Evolutionary conservation across 106 monocot genomes (phyloP).

Genomic region (Posidonia australis): DNA sequence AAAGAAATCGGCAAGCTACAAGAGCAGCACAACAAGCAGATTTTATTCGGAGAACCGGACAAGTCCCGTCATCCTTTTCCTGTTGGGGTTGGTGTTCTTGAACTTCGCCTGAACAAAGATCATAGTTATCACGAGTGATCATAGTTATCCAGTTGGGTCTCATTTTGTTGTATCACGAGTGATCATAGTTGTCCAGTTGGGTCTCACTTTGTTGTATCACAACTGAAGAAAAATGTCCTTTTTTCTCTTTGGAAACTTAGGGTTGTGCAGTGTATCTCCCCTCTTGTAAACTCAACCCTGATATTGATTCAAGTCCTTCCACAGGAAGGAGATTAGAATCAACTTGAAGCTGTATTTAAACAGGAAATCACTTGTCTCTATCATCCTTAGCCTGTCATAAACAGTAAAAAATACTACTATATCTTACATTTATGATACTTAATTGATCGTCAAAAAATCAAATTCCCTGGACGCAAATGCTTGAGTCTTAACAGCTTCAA

Average conservation of each 20-base stretch:
- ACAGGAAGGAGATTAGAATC: neutral
- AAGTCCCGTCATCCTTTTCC: conserved; percentile 30
- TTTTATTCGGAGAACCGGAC: conserved; percentile 43
- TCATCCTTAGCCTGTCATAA: too few species aligned
- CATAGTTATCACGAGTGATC: neutral
- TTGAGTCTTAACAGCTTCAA: too few species aligned
- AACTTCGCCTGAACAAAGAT: neutral
- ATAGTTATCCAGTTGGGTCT: neutral
- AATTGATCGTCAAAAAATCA: too few species aligned
- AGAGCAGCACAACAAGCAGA: conserved; percentile 42
- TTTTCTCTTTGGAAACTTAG: neutral
- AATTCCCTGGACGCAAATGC: too few species aligned
- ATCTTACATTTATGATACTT: too few species aligned
- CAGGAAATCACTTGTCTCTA: too few species aligned
- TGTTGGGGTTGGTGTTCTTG: conserved; percentile 46
- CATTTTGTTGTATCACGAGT: neutral
- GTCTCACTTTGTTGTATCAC: neutral
- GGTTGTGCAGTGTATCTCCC: too few species aligned
- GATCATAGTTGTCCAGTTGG: neutral
- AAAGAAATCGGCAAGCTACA: conserved; percentile 35
- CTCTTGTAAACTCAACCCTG: neutral
- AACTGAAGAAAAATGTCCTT: neutral
- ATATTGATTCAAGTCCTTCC: neutral
- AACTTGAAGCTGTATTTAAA: neutral
- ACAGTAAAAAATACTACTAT: too few species aligned